Evolutionary conservation across 345 rosid species (phyloP), one percentile per base, ranked within the genome.

Genomic region (Gossypium turneri): DNA sequence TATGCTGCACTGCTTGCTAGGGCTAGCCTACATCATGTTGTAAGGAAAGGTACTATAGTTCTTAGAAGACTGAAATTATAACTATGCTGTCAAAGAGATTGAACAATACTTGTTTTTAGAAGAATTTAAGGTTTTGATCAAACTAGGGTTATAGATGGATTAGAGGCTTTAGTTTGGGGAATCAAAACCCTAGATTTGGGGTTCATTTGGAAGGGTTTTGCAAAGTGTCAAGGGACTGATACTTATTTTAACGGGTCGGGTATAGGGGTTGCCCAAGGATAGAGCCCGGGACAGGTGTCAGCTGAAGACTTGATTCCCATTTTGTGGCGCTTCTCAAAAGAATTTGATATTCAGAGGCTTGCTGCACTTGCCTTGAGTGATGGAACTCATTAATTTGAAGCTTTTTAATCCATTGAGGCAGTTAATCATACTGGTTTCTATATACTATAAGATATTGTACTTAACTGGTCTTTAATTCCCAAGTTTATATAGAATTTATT

Each of bases 71-170:
- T 63, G 67, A 38, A 38, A 48, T 48, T 12, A 20, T 43, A 45
- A 12, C 55, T 15, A 67, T 47, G 3, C 15, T 66, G 34, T 6
- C 2, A 6, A 5, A 24, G 71, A 50, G 56, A 15, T 65, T 34
- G 9, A 24, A 2, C 17, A 60, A 16, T 34, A 63, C 1, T 7
- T 64, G 1, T 20, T 48, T 48, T 13, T 34, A 34, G 38, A 13
- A 2, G 38, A 67, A 68, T 16, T 47, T 68, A 48, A 57, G 43
- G 72, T 68, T 34, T 68, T 50, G 22, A 25, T 68, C 45, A 50
- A 67, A 50, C 22, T 68, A 68, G 58, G 73, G 17, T 25, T 68
- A 13, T 15, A 19, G 27, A 6, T 68, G 12, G 73, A 24, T 68
- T 68, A 16, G 7, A 15, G n/a, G 53, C 4, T 24, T 27, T 2